Base-by-base conservation (phyloP, 1,284 basidiomycete genomes). In the Trametes sp. region DNA sequence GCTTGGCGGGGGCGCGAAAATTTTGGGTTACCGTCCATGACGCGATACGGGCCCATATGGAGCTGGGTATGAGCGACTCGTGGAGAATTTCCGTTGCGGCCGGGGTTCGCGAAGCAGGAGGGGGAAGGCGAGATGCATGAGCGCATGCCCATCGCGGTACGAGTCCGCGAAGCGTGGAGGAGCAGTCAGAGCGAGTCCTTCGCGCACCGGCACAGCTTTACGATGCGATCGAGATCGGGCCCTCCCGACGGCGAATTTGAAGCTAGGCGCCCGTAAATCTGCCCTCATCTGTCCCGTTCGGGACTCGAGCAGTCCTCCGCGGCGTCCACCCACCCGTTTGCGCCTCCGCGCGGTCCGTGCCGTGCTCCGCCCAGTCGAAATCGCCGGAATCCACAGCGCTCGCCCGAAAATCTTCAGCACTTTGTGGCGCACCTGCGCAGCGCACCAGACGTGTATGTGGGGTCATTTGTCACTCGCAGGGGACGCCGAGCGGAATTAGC, bases 111-210 rank as follows among this genome's bases (percentile, higher is more conserved):
- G 48, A 33, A 38, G 52, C 24, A 31, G 14, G n/a, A 29, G 50
- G 48, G 24, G 44, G 7, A 36, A n/a, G 52, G 45, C 4, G 28
- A 28, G 23, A 41, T 14, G 29, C n/a, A n/a, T n/a, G n/a, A n/a
- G n/a, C n/a, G n/a, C n/a, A n/a, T n/a, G n/a, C n/a, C n/a, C n/a
- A n/a, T n/a, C n/a, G n/a, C n/a, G n/a, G n/a, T n/a, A n/a, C n/a
- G n/a, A n/a, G 62, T 59, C 62, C 62, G 62, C 48, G 57, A 59
- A 59, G 41, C 57, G 42, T 51, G 62, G 62, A 63, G 48, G 26
- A 38, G 48, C 23, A 46, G 62, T 59, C 53, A 59, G 54, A 45
- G 54, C 24, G 42, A 41, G 57, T 23, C n/a, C 36, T 54, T 35
- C 21, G 42, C 52, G 61, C 51, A 29, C 19, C 14, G 35, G 54